These are phyloP conservation scores for Penicillium sp. DNA, from an alignment of 2,329 filamentous ascomycete species.

Conservation along the genomic window DNA sequence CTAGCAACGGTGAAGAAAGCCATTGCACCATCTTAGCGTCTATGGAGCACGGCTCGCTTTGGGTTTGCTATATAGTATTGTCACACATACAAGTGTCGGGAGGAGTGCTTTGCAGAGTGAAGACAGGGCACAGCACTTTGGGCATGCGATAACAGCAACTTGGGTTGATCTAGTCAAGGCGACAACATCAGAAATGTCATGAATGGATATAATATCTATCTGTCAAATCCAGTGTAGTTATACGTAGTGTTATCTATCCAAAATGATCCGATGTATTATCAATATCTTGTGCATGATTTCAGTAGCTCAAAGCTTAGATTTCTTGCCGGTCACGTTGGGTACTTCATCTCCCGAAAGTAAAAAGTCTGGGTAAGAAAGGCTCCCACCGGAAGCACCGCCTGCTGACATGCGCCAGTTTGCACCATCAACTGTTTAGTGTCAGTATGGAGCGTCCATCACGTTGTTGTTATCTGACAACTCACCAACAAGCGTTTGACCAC, in stretches of 20 bases:
- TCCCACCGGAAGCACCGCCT: constrained; percentile 26
- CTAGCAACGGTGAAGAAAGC: neutral
- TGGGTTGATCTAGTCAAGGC: neutral
- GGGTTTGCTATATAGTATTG: neutral
- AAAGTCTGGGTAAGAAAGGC: constrained; percentile 51
- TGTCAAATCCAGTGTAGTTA: neutral
- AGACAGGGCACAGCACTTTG: neutral
- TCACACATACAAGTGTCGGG: neutral
- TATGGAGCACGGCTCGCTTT: neutral
- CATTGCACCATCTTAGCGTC: neutral
- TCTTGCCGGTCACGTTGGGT: constrained; percentile 50
- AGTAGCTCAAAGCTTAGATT: constrained; percentile 43
- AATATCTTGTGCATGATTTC: neutral
- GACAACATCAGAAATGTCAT: neutral
- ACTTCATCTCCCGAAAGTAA: constrained; percentile 47
- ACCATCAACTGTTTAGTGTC: constrained; percentile 30
- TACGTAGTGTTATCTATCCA: neutral
- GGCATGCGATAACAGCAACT: neutral
- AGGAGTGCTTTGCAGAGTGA: neutral
- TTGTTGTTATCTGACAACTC: constrained; percentile 13
- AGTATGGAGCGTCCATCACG: neutral
- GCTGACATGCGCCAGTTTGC: constrained; percentile 34
- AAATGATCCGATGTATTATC: neutral
- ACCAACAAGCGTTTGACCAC: constrained; percentile 66
- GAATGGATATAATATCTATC: neutral